These are phyloP conservation scores for Solanum boliviense DNA, from an alignment of 257 asterid species.

Conservation along the genomic window DNA sequence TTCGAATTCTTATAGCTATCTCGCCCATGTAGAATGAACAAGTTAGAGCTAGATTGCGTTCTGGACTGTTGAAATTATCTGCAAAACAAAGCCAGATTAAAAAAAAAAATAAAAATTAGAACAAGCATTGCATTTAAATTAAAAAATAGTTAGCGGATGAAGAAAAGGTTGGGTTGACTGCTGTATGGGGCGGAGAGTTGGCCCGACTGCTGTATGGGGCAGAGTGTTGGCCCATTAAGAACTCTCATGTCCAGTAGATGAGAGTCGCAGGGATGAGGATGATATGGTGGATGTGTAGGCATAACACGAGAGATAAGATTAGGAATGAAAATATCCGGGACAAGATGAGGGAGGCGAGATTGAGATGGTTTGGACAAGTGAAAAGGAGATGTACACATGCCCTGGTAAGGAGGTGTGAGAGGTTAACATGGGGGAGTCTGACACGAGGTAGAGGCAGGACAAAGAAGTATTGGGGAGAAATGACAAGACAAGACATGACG, in stretches of 20 bases:
- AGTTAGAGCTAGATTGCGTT: slow-evolving; percentile 59
- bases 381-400: not conserved
- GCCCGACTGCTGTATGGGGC: not conserved
- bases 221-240: not conserved
- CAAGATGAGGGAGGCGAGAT: not conserved
- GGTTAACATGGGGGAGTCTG: not conserved
- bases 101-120: not conserved
- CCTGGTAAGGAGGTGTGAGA: not conserved
- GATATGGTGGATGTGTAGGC: not conserved
- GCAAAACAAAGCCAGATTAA: slow-evolving; percentile 13
- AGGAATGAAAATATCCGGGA: not conserved
- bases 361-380: not conserved
- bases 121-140: not conserved
- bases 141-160: not conserved
- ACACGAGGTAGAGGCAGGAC: not conserved
- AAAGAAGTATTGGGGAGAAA: not conserved
- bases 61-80: slow-evolving; percentile 69
- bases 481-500: not conserved
- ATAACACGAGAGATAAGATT: not conserved
- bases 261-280: not conserved
- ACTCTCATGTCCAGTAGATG: not conserved
- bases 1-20: slow-evolving; percentile 75
- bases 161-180: not conserved
- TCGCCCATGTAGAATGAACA: slow-evolving; percentile 92
- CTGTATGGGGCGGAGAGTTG: not conserved